A percentile compares a stretch with the other conserved stretches of the same genome.
Conservation (phyloP, 345 rosid species). For the Trapa incisa region DNA sequence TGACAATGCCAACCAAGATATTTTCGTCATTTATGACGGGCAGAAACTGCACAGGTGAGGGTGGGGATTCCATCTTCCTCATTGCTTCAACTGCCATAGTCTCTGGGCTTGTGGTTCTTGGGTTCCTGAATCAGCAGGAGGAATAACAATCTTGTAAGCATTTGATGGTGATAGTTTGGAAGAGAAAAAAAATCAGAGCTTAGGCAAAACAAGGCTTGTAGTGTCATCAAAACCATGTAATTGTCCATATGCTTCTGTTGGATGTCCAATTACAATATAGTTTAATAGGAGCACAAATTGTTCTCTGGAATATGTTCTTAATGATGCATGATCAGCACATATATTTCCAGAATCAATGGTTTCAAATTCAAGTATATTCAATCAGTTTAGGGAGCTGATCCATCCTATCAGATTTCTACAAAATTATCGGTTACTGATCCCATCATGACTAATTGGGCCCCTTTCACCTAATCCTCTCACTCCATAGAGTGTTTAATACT, state of each 20-base stretch:
- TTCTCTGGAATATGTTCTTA: not conserved
- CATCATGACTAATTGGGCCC: too few species aligned
- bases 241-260: not conserved
- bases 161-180: not conserved
- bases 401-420: not conserved
- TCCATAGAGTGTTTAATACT: not conserved
- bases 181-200: not conserved
- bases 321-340: not conserved
- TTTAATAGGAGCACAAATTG: not conserved
- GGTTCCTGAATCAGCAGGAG: conserved; percentile 38
- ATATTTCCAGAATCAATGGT: not conserved
- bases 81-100: conserved; percentile 99
- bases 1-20: conserved; percentile 69
- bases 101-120: conserved; percentile 71
- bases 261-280: not conserved
- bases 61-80: conserved; percentile 96
- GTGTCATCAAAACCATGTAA: not conserved
- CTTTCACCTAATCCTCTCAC: too few species aligned
- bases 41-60: conserved; percentile 89
- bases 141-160: not conserved
- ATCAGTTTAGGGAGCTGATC: too few species aligned
- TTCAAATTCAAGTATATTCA: too few species aligned
- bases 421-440: not conserved
- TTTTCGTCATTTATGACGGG: conserved; percentile 59
- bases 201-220: not conserved